These are phyloP conservation scores for Cladosporium sp. DNA, from an alignment of 2,329 filamentous ascomycete genomes.

Conservation along the genomic window DNA sequence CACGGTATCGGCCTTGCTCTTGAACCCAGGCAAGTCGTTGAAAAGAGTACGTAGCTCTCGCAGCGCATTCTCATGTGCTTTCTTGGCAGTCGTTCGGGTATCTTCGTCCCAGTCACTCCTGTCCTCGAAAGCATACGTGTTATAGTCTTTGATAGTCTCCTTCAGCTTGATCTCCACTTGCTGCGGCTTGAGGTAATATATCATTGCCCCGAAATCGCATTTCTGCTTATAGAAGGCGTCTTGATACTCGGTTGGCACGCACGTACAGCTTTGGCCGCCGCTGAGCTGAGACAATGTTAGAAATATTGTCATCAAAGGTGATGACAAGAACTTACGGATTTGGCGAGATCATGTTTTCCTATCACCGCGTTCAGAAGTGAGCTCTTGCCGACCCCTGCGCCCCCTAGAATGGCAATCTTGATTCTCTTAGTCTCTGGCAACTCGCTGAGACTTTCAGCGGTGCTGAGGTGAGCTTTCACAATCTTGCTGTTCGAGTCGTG, in stretches of 20 bases:
- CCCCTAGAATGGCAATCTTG: conserved; percentile 19
- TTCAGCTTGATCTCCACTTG: conserved; percentile 12
- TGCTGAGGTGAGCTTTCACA: background rate
- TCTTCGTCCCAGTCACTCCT: conserved; percentile 19
- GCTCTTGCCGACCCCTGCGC: conserved; percentile 25
- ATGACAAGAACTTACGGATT: conserved; percentile 14
- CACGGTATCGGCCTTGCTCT: background rate
- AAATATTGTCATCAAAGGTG: background rate
- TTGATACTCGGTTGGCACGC: conserved; percentile 16
- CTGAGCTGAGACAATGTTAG: background rate
- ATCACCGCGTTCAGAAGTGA: conserved; percentile 23
- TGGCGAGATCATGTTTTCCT: conserved; percentile 19
- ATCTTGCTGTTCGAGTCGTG: background rate
- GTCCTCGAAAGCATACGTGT: conserved; percentile 13
- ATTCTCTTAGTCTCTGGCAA: conserved; percentile 4
- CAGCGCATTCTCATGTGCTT: conserved; percentile 11
- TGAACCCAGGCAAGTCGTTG: conserved; percentile 9
- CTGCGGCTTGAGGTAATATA: conserved; percentile 16
- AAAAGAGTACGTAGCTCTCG: conserved; percentile 18
- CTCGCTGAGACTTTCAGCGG: background rate
- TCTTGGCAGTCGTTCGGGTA: conserved; percentile 4
- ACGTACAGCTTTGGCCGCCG: conserved; percentile 20
- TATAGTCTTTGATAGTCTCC: conserved; percentile 14
- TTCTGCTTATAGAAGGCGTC: conserved; percentile 12
- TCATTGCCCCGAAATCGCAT: conserved; percentile 14